These are phyloP conservation scores for Stromatinia cepivora DNA, from an alignment of 2,329 filamentous ascomycete genomes.

Conservation along the genomic window DNA sequence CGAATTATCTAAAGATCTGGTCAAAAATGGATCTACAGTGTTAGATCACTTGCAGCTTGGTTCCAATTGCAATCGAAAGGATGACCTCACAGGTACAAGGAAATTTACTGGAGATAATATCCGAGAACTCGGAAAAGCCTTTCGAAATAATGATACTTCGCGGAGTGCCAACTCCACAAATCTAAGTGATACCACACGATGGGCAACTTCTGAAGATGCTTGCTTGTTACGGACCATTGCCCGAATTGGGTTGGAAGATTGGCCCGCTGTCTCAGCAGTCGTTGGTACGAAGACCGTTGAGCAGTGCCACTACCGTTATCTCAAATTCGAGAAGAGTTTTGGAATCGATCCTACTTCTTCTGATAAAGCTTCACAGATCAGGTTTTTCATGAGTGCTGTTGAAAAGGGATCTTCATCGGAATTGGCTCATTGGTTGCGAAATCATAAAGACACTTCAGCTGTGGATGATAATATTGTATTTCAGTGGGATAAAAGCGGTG, in stretches of 20 bases:
- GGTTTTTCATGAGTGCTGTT: neutral
- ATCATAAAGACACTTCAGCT: neutral
- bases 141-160: neutral
- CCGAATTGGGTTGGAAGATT: neutral
- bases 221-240: conserved; percentile 3
- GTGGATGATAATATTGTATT: neutral
- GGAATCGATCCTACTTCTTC: conserved; percentile 7
- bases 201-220: conserved; percentile 3
- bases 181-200: neutral
- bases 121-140: neutral
- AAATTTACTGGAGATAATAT: neutral
- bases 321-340: conserved; percentile 7
- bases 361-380: neutral
- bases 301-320: conserved; percentile 8
- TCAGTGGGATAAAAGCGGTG: neutral
- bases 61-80: neutral
- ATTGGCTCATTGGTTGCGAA: neutral
- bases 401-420: neutral
- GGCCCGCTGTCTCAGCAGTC: neutral
- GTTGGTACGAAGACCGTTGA: neutral
- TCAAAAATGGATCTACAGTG: neutral
- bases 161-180: neutral
- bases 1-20: neutral
- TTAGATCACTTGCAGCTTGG: no score
- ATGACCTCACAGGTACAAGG: neutral